Percentiles rank a stretch among this genome's conserved stretches.
phyloP scores from a whole-genome alignment of 148 eudicot species.

The Vaccinium corymbosum region DNA sequence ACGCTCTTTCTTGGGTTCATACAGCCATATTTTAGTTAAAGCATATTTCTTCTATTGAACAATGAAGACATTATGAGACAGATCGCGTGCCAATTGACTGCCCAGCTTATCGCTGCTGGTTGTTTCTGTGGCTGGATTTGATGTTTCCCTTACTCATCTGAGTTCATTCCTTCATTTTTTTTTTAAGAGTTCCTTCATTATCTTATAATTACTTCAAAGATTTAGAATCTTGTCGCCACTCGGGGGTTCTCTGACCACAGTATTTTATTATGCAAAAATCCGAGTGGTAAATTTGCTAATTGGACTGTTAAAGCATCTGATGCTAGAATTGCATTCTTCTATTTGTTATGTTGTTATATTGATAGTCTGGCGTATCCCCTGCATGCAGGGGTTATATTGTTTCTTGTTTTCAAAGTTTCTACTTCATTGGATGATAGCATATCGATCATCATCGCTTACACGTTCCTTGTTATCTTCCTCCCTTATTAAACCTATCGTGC shows the following conservation, averaged over 20 bases:
- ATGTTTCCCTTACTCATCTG: slow-evolving; percentile 30
- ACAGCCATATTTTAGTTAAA: neutral
- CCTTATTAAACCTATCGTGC: too few relatives aligned
- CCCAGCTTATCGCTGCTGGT: slow-evolving; percentile 24
- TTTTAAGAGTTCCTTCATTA: neutral
- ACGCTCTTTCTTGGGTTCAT: neutral
- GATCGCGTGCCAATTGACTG: slow-evolving; percentile 20
- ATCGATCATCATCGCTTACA: too few relatives aligned
- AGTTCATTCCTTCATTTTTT: slow-evolving; percentile 6
- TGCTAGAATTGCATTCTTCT: neutral
- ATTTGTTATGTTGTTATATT: neutral
- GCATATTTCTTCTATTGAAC: neutral
- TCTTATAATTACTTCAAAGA: neutral
- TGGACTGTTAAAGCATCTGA: neutral
- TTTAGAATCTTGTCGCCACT: neutral
- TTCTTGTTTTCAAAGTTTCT: too few relatives aligned
- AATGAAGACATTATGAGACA: neutral
- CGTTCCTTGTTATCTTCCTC: too few relatives aligned
- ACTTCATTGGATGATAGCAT: too few relatives aligned
- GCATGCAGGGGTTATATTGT: too few relatives aligned
- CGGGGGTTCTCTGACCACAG: neutral
- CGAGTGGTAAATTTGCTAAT: neutral
- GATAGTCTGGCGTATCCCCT: too few relatives aligned
- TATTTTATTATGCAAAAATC: neutral
- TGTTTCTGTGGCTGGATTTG: slow-evolving; percentile 24